Evolutionary conservation across 1,139 yeast species (phyloP).

Genomic region (Saccharomyces hybrid): DNA sequence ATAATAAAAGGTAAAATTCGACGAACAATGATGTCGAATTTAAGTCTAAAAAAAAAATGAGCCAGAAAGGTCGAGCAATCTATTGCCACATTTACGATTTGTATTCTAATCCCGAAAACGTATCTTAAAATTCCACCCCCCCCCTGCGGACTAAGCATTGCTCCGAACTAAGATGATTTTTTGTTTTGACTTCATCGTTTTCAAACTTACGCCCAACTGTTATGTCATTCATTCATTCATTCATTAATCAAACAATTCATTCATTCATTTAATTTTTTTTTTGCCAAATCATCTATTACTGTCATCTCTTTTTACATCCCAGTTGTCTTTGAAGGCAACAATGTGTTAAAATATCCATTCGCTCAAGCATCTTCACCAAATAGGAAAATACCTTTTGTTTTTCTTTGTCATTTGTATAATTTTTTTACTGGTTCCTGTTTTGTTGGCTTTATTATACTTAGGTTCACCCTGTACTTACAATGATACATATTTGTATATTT

Average conservation of each 20-base stretch:
- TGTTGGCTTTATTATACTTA: not conserved
- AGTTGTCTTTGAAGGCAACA: not conserved
- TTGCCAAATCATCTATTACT: constrained; percentile 4
- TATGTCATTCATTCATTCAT: constrained; percentile 4
- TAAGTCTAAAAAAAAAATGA: not conserved
- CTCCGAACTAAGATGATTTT: not conserved
- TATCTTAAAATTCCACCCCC: not conserved
- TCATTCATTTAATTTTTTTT: constrained; percentile 1
- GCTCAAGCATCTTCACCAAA: not conserved
- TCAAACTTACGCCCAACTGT: constrained; percentile 1
- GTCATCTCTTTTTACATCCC: not conserved
- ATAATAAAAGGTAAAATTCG: not conserved
- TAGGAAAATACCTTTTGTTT: not conserved
- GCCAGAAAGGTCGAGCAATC: not conserved
- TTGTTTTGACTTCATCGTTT: constrained; percentile 1
- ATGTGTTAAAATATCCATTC: not conserved
- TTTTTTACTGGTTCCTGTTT: not conserved
- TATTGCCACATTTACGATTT: not conserved
- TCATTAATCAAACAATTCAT: constrained; percentile 3
- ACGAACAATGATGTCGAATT: too few species aligned
- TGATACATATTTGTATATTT: constrained; percentile 1
- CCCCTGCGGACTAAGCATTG: not conserved
- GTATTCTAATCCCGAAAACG: not conserved
- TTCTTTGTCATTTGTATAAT: not conserved
- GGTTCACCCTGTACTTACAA: not conserved